A percentile compares a stretch with the other conserved stretches of the same genome.
Conservation (phyloP, 1,284 basidiomycete species). For the Rhodotorula sp. region DNA sequence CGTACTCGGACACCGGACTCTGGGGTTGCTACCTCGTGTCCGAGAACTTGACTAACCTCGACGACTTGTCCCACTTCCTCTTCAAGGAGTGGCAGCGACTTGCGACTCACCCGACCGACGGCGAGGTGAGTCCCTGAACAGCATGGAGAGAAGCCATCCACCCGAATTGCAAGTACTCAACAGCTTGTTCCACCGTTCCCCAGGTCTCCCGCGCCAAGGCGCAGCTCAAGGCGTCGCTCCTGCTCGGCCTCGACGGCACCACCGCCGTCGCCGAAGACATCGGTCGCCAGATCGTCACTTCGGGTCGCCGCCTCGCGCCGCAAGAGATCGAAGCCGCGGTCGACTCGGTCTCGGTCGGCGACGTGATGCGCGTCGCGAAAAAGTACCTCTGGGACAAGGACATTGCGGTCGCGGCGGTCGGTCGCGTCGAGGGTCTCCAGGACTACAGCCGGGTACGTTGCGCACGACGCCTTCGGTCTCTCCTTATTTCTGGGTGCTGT, state of each 20-base stretch:
- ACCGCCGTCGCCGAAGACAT: slow-evolving; percentile 98
- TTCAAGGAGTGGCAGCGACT: slow-evolving; percentile 96
- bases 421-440: slow-evolving; percentile 79
- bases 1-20: slow-evolving; percentile 98
- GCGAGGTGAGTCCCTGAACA: slow-evolving; percentile 7
- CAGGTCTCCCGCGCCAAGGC: slow-evolving; percentile 82
- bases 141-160: neutral
- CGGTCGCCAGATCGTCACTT: slow-evolving; percentile 93
- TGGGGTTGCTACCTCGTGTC: slow-evolving; percentile 98
- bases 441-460: slow-evolving; percentile 46
- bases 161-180: neutral
- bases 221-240: slow-evolving; percentile 91
- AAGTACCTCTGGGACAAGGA: slow-evolving; percentile 60
- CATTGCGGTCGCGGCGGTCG: slow-evolving; percentile 78
- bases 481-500: too few species aligned
- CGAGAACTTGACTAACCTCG: slow-evolving; percentile 74
- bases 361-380: slow-evolving; percentile 91
- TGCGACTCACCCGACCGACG: slow-evolving; percentile 75
- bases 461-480: too few species aligned
- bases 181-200: slow-evolving; percentile 51
- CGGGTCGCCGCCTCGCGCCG: slow-evolving; percentile 81
- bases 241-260: slow-evolving; percentile 88
- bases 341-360: slow-evolving; percentile 81
- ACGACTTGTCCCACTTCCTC: slow-evolving; percentile 93
- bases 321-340: slow-evolving; percentile 91